A percentile compares a stretch with the other conserved stretches of the same genome.
Conservation (phyloP, 345 rosid species). For the Eucalyptus decipiens region DNA sequence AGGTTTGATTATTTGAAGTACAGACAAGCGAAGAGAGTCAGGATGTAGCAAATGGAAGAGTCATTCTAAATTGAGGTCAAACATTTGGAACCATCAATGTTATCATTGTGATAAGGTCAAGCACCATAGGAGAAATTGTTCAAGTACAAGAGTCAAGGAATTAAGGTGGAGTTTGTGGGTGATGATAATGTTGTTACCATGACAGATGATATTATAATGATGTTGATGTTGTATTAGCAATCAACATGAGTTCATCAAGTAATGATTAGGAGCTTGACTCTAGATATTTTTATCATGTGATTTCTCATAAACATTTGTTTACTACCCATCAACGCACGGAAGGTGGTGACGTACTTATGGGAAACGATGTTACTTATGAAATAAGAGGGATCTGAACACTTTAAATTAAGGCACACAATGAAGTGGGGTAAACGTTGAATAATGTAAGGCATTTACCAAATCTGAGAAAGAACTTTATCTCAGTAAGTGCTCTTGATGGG, state of each 20-base stretch:
- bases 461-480: background rate
- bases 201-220: too few relatives aligned
- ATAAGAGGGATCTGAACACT: background rate
- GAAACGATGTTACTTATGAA: background rate
- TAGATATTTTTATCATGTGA: background rate
- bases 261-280: background rate
- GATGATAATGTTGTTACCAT: background rate
- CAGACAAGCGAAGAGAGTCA: rapidly evolving
- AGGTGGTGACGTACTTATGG: background rate
- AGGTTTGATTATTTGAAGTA: background rate
- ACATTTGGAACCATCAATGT: background rate
- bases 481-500: background rate
- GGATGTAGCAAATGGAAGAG: background rate
- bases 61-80: background rate
- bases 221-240: rapidly evolving
- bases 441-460: background rate
- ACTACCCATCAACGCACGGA: background rate
- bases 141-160: background rate
- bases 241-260: background rate
- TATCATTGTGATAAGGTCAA: too few relatives aligned
- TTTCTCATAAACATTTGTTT: background rate
- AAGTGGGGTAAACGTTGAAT: background rate
- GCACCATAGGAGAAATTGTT: background rate
- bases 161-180: background rate
- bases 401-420: background rate